Evolutionary conservation across 176 grass and related monocot genomes (phyloP).

Genomic region (Phyllostachys edulis): DNA sequence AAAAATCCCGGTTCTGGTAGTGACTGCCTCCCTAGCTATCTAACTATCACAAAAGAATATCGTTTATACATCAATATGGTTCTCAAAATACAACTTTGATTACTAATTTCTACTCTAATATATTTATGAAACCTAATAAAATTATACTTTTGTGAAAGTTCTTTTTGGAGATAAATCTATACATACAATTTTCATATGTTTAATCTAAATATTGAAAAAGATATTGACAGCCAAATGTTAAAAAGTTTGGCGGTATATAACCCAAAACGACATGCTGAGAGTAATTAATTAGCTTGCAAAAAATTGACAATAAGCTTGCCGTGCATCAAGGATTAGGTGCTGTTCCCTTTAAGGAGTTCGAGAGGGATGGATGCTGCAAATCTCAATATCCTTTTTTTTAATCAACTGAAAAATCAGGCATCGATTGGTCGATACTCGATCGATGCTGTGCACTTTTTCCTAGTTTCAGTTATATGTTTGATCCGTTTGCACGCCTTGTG

Average conservation of each 20-base stretch:
- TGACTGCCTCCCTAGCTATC: conserved; percentile 16
- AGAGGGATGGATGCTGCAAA: conserved; percentile 27
- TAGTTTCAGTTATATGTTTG: neutral
- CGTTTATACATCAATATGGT: too few relatives aligned
- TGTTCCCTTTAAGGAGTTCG: conserved; percentile 53
- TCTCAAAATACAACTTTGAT: too few relatives aligned
- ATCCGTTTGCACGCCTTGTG: neutral
- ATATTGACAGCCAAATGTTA: too few relatives aligned
- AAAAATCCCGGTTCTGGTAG: too few relatives aligned
- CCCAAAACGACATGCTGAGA: too few relatives aligned
- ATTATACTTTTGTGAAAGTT: too few relatives aligned
- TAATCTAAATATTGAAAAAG: too few relatives aligned
- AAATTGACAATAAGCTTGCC: conserved; percentile 14
- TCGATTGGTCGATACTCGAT: neutral
- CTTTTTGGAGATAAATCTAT: too few relatives aligned
- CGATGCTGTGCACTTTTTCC: neutral
- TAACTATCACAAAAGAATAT: neutral
- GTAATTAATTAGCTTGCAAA: neutral
- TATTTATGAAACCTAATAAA: too few relatives aligned
- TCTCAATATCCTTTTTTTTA: conserved; percentile 24
- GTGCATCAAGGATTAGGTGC: conserved; percentile 26
- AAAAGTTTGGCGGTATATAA: too few relatives aligned
- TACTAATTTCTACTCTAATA: too few relatives aligned
- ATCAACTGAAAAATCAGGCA: neutral
- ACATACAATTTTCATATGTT: too few relatives aligned